Evolutionary conservation across 106 monocot genomes (phyloP).

Genomic region (Alisma plantagoaquatica): DNA sequence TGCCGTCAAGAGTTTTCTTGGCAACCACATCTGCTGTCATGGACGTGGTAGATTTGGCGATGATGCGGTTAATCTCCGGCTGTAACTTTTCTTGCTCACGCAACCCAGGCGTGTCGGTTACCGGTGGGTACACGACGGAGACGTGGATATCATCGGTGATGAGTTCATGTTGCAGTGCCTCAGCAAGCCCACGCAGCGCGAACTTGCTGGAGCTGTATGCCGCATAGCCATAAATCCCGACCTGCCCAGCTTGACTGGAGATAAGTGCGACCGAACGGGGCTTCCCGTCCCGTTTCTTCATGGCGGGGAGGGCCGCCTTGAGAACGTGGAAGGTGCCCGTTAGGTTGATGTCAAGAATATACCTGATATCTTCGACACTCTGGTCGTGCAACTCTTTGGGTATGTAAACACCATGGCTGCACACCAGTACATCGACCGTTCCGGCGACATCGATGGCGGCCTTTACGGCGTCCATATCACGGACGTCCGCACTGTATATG

Average conservation of each 20-base stretch:
- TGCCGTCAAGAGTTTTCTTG: no score
- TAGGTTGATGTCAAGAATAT: not conserved
- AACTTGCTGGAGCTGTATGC: no score
- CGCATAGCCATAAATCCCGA: no score
- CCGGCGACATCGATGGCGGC: not conserved
- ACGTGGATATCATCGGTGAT: constrained; percentile 1
- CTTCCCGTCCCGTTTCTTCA: not conserved
- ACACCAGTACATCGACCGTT: no score
- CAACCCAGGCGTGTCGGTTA: not conserved
- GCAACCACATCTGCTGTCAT: no score
- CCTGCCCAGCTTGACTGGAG: not conserved
- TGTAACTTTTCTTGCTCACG: no score
- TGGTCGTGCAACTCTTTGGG: not conserved
- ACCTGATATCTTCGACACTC: not conserved
- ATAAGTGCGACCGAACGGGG: not conserved
- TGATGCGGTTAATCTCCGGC: no score
- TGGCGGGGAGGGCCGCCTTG: not conserved
- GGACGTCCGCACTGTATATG: not conserved
- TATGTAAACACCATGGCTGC: not conserved
- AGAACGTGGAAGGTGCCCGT: not conserved
- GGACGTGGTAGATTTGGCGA: no score
- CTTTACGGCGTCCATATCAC: no score
- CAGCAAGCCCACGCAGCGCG: constrained; percentile 11
- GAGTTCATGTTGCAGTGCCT: constrained; percentile 4
- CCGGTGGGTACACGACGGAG: not conserved